phyloP scores from a whole-genome alignment of 306 rosid species.

The Alnus rubra region DNA sequence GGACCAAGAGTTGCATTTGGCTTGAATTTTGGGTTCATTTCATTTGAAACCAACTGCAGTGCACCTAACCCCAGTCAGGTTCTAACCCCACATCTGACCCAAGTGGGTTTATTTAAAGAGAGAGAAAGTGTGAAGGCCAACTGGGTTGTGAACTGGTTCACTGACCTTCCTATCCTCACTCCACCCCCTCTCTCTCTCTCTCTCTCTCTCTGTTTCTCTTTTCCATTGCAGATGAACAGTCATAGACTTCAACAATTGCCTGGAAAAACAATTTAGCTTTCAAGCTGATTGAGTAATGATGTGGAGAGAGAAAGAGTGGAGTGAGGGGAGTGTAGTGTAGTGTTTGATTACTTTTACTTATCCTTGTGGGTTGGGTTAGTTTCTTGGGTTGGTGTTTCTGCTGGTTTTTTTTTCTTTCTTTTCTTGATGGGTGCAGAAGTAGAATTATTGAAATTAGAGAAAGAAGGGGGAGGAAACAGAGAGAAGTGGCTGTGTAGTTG shows the following conservation, averaged over 20 bases:
- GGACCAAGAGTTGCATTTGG: constrained; percentile 45
- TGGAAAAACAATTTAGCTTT: constrained; percentile 1
- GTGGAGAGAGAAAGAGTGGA: constrained; percentile 36
- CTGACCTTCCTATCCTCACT: constrained; percentile 20
- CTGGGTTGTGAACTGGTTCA: constrained; percentile 58
- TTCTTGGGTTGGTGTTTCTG: constrained; percentile 14
- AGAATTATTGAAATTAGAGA: constrained; percentile 30
- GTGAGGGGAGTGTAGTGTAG: constrained; percentile 1
- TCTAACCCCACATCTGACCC: constrained; percentile 48
- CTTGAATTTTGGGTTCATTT: constrained; percentile 61
- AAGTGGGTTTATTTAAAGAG: constrained; percentile 53
- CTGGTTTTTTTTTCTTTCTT: background rate
- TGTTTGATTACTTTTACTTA: constrained; percentile 21
- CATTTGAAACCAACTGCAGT: constrained; percentile 33
- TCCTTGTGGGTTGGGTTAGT: background rate
- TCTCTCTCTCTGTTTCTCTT: background rate
- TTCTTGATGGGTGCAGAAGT: constrained; percentile 55
- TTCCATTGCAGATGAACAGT: constrained; percentile 34
- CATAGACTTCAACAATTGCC: constrained; percentile 4
- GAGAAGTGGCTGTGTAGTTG: constrained; percentile 28
- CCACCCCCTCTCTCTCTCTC: background rate
- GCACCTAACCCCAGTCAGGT: constrained; percentile 67
- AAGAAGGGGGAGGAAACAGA: constrained; percentile 33
- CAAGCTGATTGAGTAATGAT: constrained; percentile 39
- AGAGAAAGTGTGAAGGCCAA: constrained; percentile 16